These are phyloP conservation scores for Cadophora gregata DNA, from an alignment of 2,329 filamentous ascomycete species.

Conservation along the genomic window DNA sequence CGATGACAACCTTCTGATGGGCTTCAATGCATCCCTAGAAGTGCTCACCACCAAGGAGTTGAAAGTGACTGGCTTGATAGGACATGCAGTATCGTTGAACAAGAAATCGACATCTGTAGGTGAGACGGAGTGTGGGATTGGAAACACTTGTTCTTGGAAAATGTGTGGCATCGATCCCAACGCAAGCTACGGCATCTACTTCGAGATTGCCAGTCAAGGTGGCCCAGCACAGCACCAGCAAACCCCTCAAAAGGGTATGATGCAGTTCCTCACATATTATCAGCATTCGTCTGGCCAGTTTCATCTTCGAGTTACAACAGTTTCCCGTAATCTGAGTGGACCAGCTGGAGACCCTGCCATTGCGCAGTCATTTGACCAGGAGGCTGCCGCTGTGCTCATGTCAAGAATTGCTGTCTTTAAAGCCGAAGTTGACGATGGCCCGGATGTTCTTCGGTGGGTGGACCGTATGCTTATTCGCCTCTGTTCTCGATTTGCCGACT, in stretches of 20 bases:
- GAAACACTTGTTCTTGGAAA: constrained; percentile 99
- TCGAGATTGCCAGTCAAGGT: constrained; percentile 94
- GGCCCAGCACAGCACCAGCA: constrained; percentile 85
- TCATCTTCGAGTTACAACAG: constrained; percentile 93
- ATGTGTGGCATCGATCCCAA: constrained; percentile 98
- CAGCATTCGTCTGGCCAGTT: constrained; percentile 97
- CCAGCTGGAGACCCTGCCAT: constrained; percentile 94
- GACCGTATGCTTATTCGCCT: constrained; percentile 97
- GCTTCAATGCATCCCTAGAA: constrained; percentile 95
- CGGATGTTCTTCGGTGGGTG: constrained; percentile 98
- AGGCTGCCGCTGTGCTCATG: constrained; percentile 97
- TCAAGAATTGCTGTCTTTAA: constrained; percentile 99
- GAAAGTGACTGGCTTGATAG: constrained; percentile 96
- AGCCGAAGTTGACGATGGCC: constrained; percentile 96
- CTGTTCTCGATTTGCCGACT: constrained; percentile 96
- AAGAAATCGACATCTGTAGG: constrained; percentile 98
- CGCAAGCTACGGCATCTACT: constrained; percentile 94
- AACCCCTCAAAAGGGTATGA: constrained; percentile 88
- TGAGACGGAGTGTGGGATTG: constrained; percentile 97
- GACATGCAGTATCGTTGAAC: constrained; percentile 94
- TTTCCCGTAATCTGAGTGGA: constrained; percentile 88
- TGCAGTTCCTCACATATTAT: constrained; percentile 98
- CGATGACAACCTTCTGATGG: constrained; percentile 95
- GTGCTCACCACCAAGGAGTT: constrained; percentile 97
- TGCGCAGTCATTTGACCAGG: constrained; percentile 96